Percentiles rank a stretch among this genome's conserved stretches.
phyloP scores from a whole-genome alignment of 202 grass and related monocot species.

The Setaria italica region DNA sequence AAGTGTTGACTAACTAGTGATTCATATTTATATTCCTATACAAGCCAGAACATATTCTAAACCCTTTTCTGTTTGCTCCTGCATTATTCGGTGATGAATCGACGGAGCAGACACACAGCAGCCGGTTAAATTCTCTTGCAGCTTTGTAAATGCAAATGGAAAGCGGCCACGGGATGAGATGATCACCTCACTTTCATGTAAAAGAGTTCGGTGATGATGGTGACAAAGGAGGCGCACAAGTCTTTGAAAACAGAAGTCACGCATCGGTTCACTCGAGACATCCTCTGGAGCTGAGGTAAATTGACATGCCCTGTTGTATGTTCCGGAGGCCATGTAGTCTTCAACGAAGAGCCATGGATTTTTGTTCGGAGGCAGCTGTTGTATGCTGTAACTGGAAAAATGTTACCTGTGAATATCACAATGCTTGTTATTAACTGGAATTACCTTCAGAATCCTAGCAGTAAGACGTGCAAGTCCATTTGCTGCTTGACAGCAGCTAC shows the following conservation, averaged over 20 bases:
- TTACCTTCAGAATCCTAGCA: background rate
- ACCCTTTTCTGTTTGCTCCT: background rate
- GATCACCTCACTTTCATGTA: slow-evolving; percentile 36
- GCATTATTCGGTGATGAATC: slow-evolving; percentile 1
- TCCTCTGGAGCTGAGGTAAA: background rate
- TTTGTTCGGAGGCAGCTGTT: background rate
- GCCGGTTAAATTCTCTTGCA: slow-evolving; percentile 50
- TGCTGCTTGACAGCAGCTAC: background rate
- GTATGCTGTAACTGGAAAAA: background rate
- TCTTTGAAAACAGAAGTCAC: background rate
- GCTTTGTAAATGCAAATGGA: slow-evolving; percentile 44
- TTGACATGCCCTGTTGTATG: background rate
- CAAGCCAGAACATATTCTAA: background rate
- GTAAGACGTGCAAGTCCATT: background rate
- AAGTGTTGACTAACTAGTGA: background rate
- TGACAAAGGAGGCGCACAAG: background rate
- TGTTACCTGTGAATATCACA: slow-evolving; percentile 11
- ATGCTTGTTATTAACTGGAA: background rate
- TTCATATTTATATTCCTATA: slow-evolving; percentile 18
- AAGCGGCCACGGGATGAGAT: slow-evolving; percentile 41
- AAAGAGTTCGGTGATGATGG: slow-evolving; percentile 40
- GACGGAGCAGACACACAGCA: slow-evolving; percentile 42
- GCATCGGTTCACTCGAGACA: background rate
- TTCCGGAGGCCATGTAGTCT: background rate
- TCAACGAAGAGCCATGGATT: background rate